Base-by-base conservation (phyloP, 2,329 filamentous ascomycete genomes). In the Cadophora sp. region DNA sequence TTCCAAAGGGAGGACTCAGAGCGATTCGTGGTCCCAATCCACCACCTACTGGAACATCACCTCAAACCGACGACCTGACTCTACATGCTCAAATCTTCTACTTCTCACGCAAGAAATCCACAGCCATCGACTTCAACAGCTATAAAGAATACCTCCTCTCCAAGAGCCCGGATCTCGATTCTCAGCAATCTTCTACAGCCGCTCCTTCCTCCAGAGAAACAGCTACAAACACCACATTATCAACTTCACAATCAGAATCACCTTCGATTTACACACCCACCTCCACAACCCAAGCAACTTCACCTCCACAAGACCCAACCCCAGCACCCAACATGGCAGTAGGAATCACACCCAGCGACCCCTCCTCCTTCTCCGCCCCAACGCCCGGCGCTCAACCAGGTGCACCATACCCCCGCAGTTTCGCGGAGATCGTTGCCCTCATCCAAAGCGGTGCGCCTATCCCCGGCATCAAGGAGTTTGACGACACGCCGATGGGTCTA, bases 401-500 rank as follows among this genome's bases (percentile, higher is more conserved):
- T 55, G 91, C 93, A 45, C 86, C 87, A 0, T 97, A 97, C 74
- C 94, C 94, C 3, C 89, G 89, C 59, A 90, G 89, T 1, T 97
- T 97, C 78, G 90, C 92, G 8, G 89, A 95, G 71, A 93, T 97
- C 69, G 90, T 97, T 64, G 91, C 93, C 74, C 86, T 97, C 64
- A 92, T 97, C 63, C 92, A 92, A 27, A 89, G 88, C 33, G 93
- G 93, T 62, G 89, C 93, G 73, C 90, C 92, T 0, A 91, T 97
- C 51, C 93, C 94, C 1, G 94, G 94, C 0, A 96, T 97, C 75
- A 89, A 89, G 72, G 88, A 97, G 70, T 95, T 97, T 62, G 93
- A 94, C 4, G 87, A 93, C 72, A 96, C 90, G 0, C 83, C 97
- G 5, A 83, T 94, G 22, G 84, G 88, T 63, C 90, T 91, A 4